Conservation (phyloP, 2,329 filamentous ascomycete genomes). For the Podosphaera xanthii region DNA sequence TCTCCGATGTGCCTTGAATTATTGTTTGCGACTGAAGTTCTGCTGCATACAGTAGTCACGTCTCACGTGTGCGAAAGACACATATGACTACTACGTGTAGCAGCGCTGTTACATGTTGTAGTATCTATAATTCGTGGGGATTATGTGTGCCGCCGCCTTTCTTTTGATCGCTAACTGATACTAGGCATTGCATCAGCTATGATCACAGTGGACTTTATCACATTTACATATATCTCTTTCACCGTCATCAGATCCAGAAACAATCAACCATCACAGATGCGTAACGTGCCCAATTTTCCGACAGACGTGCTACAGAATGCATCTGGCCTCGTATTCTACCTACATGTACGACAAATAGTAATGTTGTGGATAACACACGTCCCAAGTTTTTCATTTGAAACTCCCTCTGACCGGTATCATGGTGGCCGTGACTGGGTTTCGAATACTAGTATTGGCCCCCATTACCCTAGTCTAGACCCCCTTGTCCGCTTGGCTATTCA, state of each 20-base stretch:
- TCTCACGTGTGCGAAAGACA: too few species aligned
- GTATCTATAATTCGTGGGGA: background rate
- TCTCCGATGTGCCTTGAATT: too few species aligned
- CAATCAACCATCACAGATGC: background rate
- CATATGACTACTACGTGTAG: too few species aligned
- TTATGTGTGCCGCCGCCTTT: background rate
- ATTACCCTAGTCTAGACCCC: background rate
- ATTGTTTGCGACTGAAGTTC: too few species aligned
- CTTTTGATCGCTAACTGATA: background rate
- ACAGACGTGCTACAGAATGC: background rate
- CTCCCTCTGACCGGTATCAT: background rate
- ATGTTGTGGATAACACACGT: background rate
- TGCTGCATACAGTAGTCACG: too few species aligned
- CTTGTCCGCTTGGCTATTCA: background rate
- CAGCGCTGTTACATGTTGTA: too few species aligned
- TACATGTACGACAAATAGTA: too few species aligned
- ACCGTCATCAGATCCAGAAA: background rate
- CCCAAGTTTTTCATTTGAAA: background rate
- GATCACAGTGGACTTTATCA: background rate
- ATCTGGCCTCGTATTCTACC: background rate
- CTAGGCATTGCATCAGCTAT: background rate
- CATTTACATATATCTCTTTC: background rate
- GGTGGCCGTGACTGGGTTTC: background rate
- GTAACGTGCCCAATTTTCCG: background rate
- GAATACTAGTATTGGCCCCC: background rate